phyloP scores from a whole-genome alignment of 495 filamentous ascomycete species.

The Cairneyella variabilis region DNA sequence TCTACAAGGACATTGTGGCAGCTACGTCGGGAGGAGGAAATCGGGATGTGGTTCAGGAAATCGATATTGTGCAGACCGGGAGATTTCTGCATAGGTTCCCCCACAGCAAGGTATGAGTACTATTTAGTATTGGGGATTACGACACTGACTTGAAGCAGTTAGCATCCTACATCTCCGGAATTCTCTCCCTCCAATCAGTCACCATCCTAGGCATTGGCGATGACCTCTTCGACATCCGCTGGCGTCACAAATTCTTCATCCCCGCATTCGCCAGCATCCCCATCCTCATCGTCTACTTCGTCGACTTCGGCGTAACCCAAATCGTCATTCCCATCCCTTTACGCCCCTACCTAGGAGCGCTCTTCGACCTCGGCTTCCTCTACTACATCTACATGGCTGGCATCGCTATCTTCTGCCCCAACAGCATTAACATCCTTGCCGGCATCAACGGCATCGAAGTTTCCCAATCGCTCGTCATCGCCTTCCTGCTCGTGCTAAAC shows the following conservation, averaged over 20 bases:
- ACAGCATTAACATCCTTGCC: constrained; percentile 97
- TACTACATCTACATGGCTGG: constrained; percentile 98
- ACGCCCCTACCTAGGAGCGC: constrained; percentile 70
- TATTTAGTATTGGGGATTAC: neutral
- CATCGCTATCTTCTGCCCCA: constrained; percentile 92
- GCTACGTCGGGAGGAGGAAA: constrained; percentile 93
- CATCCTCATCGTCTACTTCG: constrained; percentile 94
- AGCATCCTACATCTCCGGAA: constrained; percentile 89
- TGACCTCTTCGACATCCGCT: constrained; percentile 96
- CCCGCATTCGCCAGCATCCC: constrained; percentile 92
- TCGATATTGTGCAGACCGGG: constrained; percentile 58
- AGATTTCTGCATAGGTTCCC: constrained; percentile 87
- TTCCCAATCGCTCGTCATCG: constrained; percentile 87
- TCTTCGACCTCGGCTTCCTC: constrained; percentile 80
- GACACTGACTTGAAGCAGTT: constrained; percentile 50
- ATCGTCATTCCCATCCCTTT: constrained; percentile 85
- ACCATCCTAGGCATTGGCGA: constrained; percentile 90
- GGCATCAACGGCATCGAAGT: constrained; percentile 98
- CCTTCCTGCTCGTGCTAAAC: constrained; percentile 75
- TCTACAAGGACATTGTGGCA: constrained; percentile 97
- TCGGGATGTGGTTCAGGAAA: constrained; percentile 69
- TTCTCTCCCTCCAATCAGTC: constrained; percentile 85
- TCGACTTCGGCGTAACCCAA: constrained; percentile 94
- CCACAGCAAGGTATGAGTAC: constrained; percentile 76
- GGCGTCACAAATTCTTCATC: constrained; percentile 98